Conservation (phyloP, 108 stramenopile species). For the Mayamaea pseudoterrestris region DNA sequence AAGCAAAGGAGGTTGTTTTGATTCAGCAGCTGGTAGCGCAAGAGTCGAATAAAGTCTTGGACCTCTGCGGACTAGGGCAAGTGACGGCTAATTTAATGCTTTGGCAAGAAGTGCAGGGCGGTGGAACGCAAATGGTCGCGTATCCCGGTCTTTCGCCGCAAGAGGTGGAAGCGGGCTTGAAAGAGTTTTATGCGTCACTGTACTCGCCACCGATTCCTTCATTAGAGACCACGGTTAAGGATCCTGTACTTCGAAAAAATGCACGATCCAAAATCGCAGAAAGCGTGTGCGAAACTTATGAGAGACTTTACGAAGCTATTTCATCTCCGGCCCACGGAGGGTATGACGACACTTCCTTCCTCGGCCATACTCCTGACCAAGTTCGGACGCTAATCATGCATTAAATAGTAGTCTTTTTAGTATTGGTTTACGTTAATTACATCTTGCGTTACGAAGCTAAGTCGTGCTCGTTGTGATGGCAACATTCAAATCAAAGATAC, state of each 20-base stretch:
- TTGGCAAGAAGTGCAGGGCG: slow-evolving; percentile 35
- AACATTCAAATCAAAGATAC: too few species aligned
- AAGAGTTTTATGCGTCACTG: slow-evolving; percentile 67
- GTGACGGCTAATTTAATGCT: slow-evolving; percentile 27
- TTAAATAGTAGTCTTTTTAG: too few species aligned
- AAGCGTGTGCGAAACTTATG: slow-evolving; percentile 41
- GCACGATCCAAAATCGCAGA: slow-evolving; percentile 54
- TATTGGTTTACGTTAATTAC: too few species aligned
- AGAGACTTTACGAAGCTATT: slow-evolving; percentile 38
- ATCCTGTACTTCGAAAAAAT: slow-evolving; percentile 57
- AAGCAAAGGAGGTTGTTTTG: slow-evolving; percentile 39
- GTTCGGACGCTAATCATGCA: slow-evolving; percentile 60
- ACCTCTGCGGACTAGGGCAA: slow-evolving; percentile 50
- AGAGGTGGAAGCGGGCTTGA: slow-evolving; percentile 48
- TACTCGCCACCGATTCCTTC: slow-evolving; percentile 72
- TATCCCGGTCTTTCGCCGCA: slow-evolving; percentile 62
- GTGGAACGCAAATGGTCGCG: slow-evolving; percentile 45
- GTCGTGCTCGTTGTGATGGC: too few species aligned
- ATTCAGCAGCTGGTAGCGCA: slow-evolving; percentile 47
- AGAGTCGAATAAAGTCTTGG: slow-evolving; percentile 49
- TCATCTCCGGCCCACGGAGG: slow-evolving; percentile 47
- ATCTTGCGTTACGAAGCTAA: too few species aligned
- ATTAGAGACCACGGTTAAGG: slow-evolving; percentile 64
- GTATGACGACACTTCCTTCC: slow-evolving; percentile 63
- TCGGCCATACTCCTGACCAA: slow-evolving; percentile 60